Evolutionary conservation across 257 asterid genomes (phyloP).

Genomic region (Solanum paucissectum): DNA sequence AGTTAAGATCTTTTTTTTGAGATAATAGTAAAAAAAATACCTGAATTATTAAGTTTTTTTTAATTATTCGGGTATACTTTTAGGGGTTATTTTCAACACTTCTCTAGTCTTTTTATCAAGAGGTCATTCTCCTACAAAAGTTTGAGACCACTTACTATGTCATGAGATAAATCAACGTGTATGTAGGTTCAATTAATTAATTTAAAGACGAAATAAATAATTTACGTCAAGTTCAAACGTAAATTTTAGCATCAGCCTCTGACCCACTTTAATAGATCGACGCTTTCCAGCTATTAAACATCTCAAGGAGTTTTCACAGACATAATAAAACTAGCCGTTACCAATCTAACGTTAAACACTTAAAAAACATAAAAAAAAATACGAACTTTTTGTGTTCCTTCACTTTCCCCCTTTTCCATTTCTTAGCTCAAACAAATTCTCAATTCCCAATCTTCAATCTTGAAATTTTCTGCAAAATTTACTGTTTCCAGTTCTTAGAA

Average conservation of each 20-base stretch:
- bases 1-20: too few relatives aligned
- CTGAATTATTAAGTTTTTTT: not conserved
- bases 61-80: too few relatives aligned
- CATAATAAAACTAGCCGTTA: not conserved
- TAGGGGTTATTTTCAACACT: not conserved
- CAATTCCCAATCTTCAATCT: not conserved
- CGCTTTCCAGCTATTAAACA: not conserved
- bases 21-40: not conserved
- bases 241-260: not conserved
- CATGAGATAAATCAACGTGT: rapidly evolving
- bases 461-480: not conserved
- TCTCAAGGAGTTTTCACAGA: not conserved
- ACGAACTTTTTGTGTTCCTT: not conserved
- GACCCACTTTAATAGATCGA: not conserved
- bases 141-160: rapidly evolving
- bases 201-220: too few relatives aligned
- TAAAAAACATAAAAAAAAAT: not conserved
- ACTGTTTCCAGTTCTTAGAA: not conserved
- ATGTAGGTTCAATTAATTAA: rapidly evolving
- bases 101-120: too few relatives aligned
- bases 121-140: too few relatives aligned
- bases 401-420: not conserved
- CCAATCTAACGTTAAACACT: not conserved
- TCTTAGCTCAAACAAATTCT: not conserved
- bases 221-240: not conserved